These are phyloP conservation scores for Tagetes patula DNA, from an alignment of 129 eudicot species.

Conservation along the genomic window DNA sequence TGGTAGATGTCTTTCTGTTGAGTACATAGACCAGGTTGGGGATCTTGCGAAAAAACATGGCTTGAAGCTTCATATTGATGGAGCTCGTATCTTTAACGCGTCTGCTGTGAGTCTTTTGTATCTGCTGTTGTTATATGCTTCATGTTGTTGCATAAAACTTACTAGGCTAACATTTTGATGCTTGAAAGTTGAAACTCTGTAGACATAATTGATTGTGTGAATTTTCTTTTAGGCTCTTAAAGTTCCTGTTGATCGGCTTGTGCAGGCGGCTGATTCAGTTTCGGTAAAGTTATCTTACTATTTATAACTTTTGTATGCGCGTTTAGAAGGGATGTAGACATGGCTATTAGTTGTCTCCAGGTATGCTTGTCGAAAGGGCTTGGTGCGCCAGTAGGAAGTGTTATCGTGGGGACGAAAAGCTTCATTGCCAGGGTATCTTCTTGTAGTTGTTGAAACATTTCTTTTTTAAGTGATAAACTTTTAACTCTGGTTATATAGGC, in stretches of 20 bases:
- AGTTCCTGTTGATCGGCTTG: conserved; percentile 90
- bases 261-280: conserved; percentile 97
- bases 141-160: background rate
- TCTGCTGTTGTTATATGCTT: background rate
- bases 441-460: background rate
- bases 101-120: conserved; percentile 56
- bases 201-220: background rate
- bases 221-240: conserved; percentile 70
- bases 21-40: conserved; percentile 83
- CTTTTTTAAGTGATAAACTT: background rate
- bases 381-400: conserved; percentile 96
- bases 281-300: conserved; percentile 47
- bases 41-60: conserved; percentile 82
- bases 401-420: conserved; percentile 72
- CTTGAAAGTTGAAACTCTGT: conserved; percentile 4
- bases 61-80: conserved; percentile 94
- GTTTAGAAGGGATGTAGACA: background rate
- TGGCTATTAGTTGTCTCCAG: conserved; percentile 32
- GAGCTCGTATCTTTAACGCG: conserved; percentile 94
- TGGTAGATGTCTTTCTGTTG: conserved; percentile 78
- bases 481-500: conserved; percentile 59
- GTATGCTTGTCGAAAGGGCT: conserved; percentile 93
- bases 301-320: background rate
- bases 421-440: conserved; percentile 70
- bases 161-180: background rate